phyloP scores from a whole-genome alignment of 164 flowering plant species.

The grape (Vitis vinifera) region ASM3070453v1 NC_081823.1:25458501-25459000 shows the following conservation, averaged over 20 bases:
- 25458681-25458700: conserved; percentile 2
- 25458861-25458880: conserved; percentile 75
- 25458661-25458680: conserved; percentile 9
- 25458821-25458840: conserved; percentile 85
- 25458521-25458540: background rate
- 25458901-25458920: conserved; percentile 64
- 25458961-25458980: conserved; percentile 58
- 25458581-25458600: conserved; percentile 93
- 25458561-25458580: conserved; percentile 56
- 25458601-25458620: conserved; percentile 96
- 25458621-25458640: conserved; percentile 84
- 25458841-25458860: conserved; percentile 81
- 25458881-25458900: conserved; percentile 92
- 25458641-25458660: conserved; percentile 86
- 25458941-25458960: conserved; percentile 76
- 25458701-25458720: conserved; percentile 5
- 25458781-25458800: conserved; percentile 94
- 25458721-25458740: conserved; percentile 7
- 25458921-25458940: conserved; percentile 80
- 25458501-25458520: background rate
- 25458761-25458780: conserved; percentile 91
- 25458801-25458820: conserved; percentile 95
- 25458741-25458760: conserved; percentile 98
- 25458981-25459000: background rate
- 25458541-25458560: background rate